Evolutionary conservation across 208 protist species (phyloP), one percentile per base, ranked within the genome.

Genomic region (Zelonia costaricensis): DNA sequence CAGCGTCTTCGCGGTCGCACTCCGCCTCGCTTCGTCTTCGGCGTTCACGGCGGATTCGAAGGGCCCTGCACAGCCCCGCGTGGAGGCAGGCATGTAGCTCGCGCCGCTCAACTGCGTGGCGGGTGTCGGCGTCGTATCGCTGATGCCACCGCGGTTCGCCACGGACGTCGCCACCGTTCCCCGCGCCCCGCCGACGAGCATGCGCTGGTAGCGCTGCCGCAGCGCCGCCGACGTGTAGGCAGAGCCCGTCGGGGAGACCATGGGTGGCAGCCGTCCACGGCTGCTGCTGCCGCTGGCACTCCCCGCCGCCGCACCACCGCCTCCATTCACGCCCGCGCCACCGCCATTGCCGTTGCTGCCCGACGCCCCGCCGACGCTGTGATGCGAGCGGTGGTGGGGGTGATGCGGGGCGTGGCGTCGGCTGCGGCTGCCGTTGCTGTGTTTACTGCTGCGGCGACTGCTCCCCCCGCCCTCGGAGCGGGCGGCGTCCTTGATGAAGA

Each of bases 401-500:
- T 31, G 36, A 56, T 18, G 40, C 1, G 28, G 54, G 35, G n/a
- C 23, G 9, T 15, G 54, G 3, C n/a, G 18, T n/a, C 44, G 57
- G 10, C 30, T 33, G 4, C 57, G 57, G 22, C 58, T 72, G 28
- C 58, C 51, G 57, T 58, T 71, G 59, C 65, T 71, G 54, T 9
- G 65, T 39, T 72, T 72, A 39, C 66, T 85, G 59, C 76, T 82
- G 23, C 71, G 74, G 35, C 55, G 76, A 55, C 75, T 86, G 48
- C 76, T 83, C 0, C 66, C 80, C 6, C 48, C 69, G 0, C 83
- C 76, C 0, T 76, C 80, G 20, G 51, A 45, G 16, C 4, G 4
- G 33, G 52, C 16, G 9, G 12, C 52, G 22, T 57, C 52, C 23
- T 57, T 57, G 10, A 28, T 4, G n/a, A 36, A 8, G 4, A 57